Evolutionary conservation across 768 basidiomycete species (phyloP).

Genomic region (Coprinellus micaceus): DNA sequence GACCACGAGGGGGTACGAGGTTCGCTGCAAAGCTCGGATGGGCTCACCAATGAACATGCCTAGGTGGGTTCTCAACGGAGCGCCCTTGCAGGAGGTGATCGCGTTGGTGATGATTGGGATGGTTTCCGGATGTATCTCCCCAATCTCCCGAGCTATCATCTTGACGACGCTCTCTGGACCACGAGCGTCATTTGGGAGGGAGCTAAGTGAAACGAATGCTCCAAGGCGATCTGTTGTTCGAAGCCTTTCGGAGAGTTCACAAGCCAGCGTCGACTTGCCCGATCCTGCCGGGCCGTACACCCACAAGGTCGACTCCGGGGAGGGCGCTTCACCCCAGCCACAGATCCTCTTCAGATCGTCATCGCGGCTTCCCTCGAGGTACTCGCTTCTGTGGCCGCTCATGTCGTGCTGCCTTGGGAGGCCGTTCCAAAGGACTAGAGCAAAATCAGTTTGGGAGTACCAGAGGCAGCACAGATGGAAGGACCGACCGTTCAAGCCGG

Average conservation of each 20-base stretch:
- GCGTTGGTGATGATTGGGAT: neutral
- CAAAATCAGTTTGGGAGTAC: no score
- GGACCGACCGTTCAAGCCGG: no score
- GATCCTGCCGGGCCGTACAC: constrained; percentile 8
- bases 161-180: constrained; percentile 6
- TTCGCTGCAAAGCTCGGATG: neutral
- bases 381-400: no score
- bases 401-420: no score
- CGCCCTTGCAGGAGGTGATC: neutral
- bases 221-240: constrained; percentile 2
- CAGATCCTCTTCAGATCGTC: no score
- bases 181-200: neutral
- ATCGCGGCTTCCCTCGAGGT: no score
- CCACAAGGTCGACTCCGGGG: neutral
- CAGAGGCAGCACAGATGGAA: no score
- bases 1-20: neutral
- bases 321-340: no score
- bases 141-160: constrained; percentile 10
- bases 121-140: neutral
- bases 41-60: neutral
- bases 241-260: neutral
- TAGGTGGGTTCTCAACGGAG: neutral
- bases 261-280: constrained; percentile 10
- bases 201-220: neutral
- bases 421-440: no score